A percentile compares a stretch with the other conserved stretches of the same genome.
These are phyloP conservation scores for Cyclocybe cylindracea DNA, from an alignment of 768 basidiomycete species.

Conservation along the genomic window DNA sequence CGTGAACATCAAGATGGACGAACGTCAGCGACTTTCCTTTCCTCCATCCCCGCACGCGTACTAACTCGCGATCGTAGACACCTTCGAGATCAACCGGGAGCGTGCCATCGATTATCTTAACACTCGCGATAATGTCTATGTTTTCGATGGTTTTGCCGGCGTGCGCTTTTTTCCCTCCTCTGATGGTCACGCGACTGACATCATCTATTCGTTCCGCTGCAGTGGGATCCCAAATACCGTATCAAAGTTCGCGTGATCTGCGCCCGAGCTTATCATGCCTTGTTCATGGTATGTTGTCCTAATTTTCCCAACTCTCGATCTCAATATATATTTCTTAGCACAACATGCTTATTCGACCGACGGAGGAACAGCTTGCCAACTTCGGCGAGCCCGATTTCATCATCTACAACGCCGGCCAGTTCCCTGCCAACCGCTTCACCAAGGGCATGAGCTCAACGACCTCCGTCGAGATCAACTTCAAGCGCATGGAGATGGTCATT, in stretches of 20 bases:
- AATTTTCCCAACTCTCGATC: conserved; percentile 16
- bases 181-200: conserved; percentile 1
- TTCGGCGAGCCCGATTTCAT: conserved; percentile 99
- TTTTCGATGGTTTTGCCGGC: conserved; percentile 95
- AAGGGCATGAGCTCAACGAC: conserved; percentile 99
- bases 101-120: conserved; percentile 99
- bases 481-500: conserved; percentile 99
- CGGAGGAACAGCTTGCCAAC: conserved; percentile 87
- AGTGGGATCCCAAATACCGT: conserved; percentile 99
- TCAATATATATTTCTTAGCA: conserved; percentile 50
- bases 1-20: conserved; percentile 99
- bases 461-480: conserved; percentile 99
- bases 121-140: conserved; percentile 97
- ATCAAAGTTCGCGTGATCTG: conserved; percentile 99
- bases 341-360: conserved; percentile 99
- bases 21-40: conserved; percentile 54
- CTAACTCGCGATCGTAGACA: conserved; percentile 52
- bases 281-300: conserved; percentile 84
- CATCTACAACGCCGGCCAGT: conserved; percentile 99
- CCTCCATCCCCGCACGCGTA: conserved; percentile 1
- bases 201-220: conserved; percentile 9
- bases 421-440: conserved; percentile 99
- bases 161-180: conserved; percentile 38
- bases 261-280: conserved; percentile 96
- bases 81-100: conserved; percentile 98